phyloP scores from a whole-genome alignment of 2,329 filamentous ascomycete genomes.

The Fusarium veterinarium region DNA sequence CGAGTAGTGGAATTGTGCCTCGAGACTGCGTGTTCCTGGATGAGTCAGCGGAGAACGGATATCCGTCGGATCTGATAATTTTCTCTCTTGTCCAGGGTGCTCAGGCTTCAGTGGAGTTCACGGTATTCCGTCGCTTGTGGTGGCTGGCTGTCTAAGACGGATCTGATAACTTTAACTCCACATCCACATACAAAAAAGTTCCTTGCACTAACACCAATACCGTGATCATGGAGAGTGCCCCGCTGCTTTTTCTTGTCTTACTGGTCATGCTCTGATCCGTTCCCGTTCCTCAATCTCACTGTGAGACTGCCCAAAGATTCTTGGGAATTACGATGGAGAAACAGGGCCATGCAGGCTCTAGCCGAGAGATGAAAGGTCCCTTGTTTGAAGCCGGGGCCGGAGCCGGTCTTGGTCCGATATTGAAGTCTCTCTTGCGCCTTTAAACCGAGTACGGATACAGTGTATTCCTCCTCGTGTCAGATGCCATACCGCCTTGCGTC shows the following conservation, averaged over 20 bases:
- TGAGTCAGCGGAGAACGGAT: slow-evolving; percentile 9
- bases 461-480: slow-evolving; percentile 3
- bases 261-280: slow-evolving; percentile 16
- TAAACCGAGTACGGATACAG: slow-evolving; percentile 20
- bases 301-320: neutral
- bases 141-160: slow-evolving; percentile 36
- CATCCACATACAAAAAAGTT: slow-evolving; percentile 25
- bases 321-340: slow-evolving; percentile 21
- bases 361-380: slow-evolving; percentile 5
- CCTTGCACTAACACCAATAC: slow-evolving; percentile 21
- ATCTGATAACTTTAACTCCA: slow-evolving; percentile 50
- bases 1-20: neutral
- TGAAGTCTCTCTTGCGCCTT: slow-evolving; percentile 4
- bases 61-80: slow-evolving; percentile 19
- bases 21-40: neutral
- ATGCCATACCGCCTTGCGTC: slow-evolving; percentile 10
- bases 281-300: slow-evolving; percentile 2
- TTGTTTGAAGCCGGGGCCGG: neutral
- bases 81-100: neutral
- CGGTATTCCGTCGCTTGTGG: neutral
- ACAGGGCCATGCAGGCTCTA: slow-evolving; percentile 5
- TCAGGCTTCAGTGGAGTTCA: neutral
- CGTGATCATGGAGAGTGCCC: slow-evolving; percentile 33
- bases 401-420: slow-evolving; percentile 31
- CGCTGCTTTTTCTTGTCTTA: slow-evolving; percentile 23